Conservation (phyloP, 352 stramenopile genomes). For the Globisporangium spinosum region DNA sequence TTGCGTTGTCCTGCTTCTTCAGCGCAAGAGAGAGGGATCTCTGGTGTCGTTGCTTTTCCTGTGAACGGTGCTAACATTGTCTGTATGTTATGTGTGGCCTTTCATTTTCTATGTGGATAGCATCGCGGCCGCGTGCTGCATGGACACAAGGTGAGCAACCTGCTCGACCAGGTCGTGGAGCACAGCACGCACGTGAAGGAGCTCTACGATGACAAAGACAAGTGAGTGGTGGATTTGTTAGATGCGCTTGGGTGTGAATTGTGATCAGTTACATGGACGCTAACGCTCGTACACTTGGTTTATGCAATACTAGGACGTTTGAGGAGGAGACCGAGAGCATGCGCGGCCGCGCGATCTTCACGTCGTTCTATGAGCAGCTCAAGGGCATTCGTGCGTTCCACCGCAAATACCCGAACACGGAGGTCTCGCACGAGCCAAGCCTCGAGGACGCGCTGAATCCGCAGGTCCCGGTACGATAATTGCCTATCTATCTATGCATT, state of each 20-base stretch:
- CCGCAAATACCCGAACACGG: constrained; percentile 75
- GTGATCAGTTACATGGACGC: not conserved
- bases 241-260: not conserved
- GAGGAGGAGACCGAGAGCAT: constrained; percentile 75
- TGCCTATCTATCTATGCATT: not conserved
- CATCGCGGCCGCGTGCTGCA: constrained; percentile 77
- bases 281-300: not conserved
- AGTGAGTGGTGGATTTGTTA: constrained; percentile 29
- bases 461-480: constrained; percentile 35
- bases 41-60: not conserved
- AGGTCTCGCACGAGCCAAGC: constrained; percentile 60
- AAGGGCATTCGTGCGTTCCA: constrained; percentile 84
- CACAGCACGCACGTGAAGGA: constrained; percentile 70
- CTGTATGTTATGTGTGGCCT: not conserved
- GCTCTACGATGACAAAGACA: constrained; percentile 83
- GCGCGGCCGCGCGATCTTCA: constrained; percentile 74
- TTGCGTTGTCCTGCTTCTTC: not conserved
- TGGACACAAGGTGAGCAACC: constrained; percentile 79
- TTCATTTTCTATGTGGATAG: constrained; percentile 20
- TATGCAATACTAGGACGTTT: constrained; percentile 47
- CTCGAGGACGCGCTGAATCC: constrained; percentile 59
- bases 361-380: constrained; percentile 87
- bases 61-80: not conserved
- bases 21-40: not conserved
- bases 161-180: constrained; percentile 66